phyloP scores from a whole-genome alignment of 805 yeast species.

The Candida qinlingensis region DNA sequence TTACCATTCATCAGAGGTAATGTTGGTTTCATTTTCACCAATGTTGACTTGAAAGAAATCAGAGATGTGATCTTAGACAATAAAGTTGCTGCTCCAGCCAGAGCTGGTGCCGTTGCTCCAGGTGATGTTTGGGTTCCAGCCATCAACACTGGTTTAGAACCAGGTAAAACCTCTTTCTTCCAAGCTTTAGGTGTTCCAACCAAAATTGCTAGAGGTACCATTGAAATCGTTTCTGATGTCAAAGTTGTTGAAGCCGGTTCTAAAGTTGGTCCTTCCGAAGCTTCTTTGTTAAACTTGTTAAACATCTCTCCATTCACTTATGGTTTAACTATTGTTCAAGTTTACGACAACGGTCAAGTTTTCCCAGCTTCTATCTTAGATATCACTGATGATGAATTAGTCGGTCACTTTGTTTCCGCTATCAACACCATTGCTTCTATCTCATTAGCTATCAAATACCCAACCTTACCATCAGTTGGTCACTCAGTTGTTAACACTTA shows the following conservation, averaged over 20 bases:
- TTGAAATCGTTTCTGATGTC: slow-evolving; percentile 96
- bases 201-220: slow-evolving; percentile 99
- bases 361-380: slow-evolving; percentile 97
- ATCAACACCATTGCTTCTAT: slow-evolving; percentile 90
- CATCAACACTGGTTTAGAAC: slow-evolving; percentile 99
- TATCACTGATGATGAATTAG: slow-evolving; percentile 95
- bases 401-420: slow-evolving; percentile 88
- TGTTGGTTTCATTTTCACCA: slow-evolving; percentile 99
- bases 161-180: slow-evolving; percentile 99
- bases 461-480: slow-evolving; percentile 98
- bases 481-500: slow-evolving; percentile 98
- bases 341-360: slow-evolving; percentile 97
- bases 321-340: slow-evolving; percentile 96
- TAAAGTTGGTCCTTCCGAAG: slow-evolving; percentile 99
- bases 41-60: slow-evolving; percentile 84
- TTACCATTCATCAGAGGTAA: slow-evolving; percentile 95
- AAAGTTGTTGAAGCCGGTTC: slow-evolving; percentile 83
- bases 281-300: slow-evolving; percentile 97
- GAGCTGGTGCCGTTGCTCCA: slow-evolving; percentile 99
- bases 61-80: slow-evolving; percentile 84
- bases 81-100: slow-evolving; percentile 99
- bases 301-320: slow-evolving; percentile 99
- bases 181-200: slow-evolving; percentile 99
- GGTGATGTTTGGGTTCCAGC: slow-evolving; percentile 97
- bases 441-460: slow-evolving; percentile 98